Base-by-base conservation (phyloP, 1,284 basidiomycete species). In the Leccinum proliferum region DNA sequence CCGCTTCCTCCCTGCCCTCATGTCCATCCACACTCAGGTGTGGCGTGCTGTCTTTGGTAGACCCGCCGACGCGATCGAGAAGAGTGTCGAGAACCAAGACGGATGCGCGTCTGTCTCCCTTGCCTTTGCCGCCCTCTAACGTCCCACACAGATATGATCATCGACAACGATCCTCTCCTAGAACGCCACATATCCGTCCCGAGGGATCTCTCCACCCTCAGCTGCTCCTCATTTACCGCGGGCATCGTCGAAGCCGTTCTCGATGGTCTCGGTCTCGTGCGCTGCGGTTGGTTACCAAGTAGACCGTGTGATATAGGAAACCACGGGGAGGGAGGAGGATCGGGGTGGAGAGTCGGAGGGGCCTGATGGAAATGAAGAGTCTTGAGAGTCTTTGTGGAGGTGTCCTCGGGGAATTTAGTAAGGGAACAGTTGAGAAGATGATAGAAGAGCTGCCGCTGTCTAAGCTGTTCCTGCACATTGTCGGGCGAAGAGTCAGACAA, bases 181-280 rank as follows among this genome's bases (percentile, higher is more conserved):
- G 95, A 97, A 61, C 87, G 92, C 66, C 83, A 92, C 69, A 94
- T 99, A 65, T 94, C 94, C 18, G 90, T 98, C 29, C 97, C 96
- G 6, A 89, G 88, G 68, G 97, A 99, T 71, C 90, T 99, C 87
- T 90, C 87, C 66, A 90, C 94, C 70, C 82, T 99, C 46, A 95
- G 91, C 70, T 98, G 96, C 72, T 98, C 96, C 43, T 98, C 96
- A 1, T 92, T 97, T 73, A 95, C 95, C 0, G 96, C 96, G 5
- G 96, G 97, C 0, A 90, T 99, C 62, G 95, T 99, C 4, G 97
- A 99, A 77, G 96, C 95, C 7, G 94, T 98, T 4, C 80, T 99
- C 63, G 96, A 99, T 73, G 96, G 95, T 0, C 80, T 98, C 21
- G 93, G 95, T 61, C 95, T 99, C 68, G 96, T 98, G n/a, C n/a